phyloP scores from a whole-genome alignment of 192 early-diverging fungal genomes.

The Linnemannia exigua region DNA sequence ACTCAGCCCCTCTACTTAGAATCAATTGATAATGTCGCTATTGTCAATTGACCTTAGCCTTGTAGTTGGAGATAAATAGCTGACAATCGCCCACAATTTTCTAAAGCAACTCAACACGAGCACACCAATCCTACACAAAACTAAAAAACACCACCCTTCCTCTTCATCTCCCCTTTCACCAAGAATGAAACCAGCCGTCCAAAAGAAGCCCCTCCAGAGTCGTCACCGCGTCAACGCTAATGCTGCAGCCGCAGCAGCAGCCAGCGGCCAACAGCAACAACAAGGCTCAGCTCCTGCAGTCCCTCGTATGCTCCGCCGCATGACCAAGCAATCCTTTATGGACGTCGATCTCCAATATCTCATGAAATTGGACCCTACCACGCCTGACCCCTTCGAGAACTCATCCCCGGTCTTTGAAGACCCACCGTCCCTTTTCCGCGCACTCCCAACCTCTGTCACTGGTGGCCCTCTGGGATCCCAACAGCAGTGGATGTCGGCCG shows the following conservation, averaged over 20 bases:
- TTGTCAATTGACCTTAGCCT: no score
- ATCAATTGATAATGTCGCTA: no score
- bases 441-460: constrained; percentile 23
- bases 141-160: not conserved
- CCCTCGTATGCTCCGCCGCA: constrained; percentile 46
- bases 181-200: not conserved
- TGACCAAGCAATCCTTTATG: constrained; percentile 57
- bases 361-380: constrained; percentile 43
- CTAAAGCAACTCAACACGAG: not conserved
- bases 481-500: constrained; percentile 40
- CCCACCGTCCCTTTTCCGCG: constrained; percentile 53
- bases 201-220: constrained; percentile 51
- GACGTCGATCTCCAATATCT: constrained; percentile 54
- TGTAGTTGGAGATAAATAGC: no score
- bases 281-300: constrained; percentile 16
- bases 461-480: constrained; percentile 5
- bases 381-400: constrained; percentile 51
- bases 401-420: constrained; percentile 50
- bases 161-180: not conserved
- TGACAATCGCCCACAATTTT: no score
- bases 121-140: not conserved
- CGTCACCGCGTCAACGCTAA: constrained; percentile 31
- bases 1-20: no score
- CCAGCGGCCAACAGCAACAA: not conserved
- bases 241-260: not conserved